Conservation (phyloP, 257 asterid species). For the Ballota nigra region DNA sequence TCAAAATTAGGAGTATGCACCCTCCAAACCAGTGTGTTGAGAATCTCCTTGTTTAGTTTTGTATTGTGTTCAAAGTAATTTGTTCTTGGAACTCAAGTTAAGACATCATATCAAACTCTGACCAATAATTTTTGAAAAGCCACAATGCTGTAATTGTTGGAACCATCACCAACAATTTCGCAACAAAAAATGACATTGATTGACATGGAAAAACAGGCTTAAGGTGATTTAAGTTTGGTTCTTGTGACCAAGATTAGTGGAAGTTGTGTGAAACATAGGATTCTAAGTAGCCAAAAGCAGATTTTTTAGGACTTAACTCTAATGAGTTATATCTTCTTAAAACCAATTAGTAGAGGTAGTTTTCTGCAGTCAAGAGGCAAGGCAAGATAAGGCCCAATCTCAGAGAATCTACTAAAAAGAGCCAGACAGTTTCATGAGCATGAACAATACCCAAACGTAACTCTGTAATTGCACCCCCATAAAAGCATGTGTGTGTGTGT, state of each 20-base stretch:
- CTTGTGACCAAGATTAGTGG: background rate
- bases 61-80: background rate
- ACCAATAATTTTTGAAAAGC: background rate
- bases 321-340: background rate
- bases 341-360: background rate
- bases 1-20: background rate
- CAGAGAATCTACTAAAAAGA: background rate
- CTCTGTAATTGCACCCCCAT: background rate
- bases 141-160: background rate
- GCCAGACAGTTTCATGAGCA: background rate
- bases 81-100: background rate
- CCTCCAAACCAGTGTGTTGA: conserved; percentile 10
- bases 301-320: background rate
- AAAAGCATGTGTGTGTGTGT: too few species aligned
- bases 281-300: background rate
- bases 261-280: background rate
- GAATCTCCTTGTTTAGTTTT: background rate
- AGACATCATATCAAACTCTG: background rate
- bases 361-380: background rate
- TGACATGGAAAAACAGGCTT: background rate
- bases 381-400: background rate
- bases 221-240: background rate
- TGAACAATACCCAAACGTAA: background rate
- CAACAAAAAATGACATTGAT: background rate
- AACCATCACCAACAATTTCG: background rate